phyloP scores from a whole-genome alignment of 163 green algal genomes.

The Chlamydomonas reinhardtii region DNA sequence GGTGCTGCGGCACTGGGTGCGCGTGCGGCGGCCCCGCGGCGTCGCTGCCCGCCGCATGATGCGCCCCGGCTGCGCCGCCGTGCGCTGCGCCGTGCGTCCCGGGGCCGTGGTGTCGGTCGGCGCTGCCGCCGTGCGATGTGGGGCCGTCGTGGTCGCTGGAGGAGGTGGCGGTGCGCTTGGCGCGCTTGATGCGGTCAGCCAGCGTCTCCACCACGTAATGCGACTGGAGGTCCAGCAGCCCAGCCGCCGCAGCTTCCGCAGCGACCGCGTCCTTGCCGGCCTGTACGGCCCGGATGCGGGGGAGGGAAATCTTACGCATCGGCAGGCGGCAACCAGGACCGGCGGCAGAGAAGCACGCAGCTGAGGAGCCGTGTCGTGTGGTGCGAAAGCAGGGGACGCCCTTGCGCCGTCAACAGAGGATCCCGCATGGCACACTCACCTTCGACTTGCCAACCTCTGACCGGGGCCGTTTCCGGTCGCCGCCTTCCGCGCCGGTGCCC shows the following conservation, averaged over 20 bases:
- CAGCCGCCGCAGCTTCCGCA: background rate
- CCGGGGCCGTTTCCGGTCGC: background rate
- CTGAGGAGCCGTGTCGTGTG: too few species aligned
- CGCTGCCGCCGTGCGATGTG: constrained; percentile 20
- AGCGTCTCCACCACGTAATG: constrained; percentile 24
- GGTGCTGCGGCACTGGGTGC: background rate
- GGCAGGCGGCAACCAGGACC: too few species aligned
- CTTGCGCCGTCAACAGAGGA: too few species aligned
- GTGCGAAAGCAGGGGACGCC: too few species aligned
- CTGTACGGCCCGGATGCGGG: too few species aligned
- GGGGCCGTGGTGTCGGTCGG: background rate
- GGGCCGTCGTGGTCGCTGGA: constrained; percentile 28
- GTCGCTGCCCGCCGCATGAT: background rate
- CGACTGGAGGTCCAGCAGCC: background rate
- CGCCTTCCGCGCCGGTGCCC: background rate
- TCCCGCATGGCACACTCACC: background rate
- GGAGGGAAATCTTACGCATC: too few species aligned
- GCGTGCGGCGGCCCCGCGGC: background rate
- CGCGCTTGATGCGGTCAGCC: constrained; percentile 41
- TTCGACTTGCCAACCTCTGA: background rate
- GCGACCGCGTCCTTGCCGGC: too few species aligned
- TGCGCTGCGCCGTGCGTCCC: background rate
- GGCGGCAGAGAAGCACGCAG: too few species aligned
- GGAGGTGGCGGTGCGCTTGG: constrained; percentile 25
- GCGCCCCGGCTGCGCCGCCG: background rate